These are phyloP conservation scores for Nitzschia sp. DNA, from an alignment of 108 stramenopile species.

Conservation along the genomic window DNA sequence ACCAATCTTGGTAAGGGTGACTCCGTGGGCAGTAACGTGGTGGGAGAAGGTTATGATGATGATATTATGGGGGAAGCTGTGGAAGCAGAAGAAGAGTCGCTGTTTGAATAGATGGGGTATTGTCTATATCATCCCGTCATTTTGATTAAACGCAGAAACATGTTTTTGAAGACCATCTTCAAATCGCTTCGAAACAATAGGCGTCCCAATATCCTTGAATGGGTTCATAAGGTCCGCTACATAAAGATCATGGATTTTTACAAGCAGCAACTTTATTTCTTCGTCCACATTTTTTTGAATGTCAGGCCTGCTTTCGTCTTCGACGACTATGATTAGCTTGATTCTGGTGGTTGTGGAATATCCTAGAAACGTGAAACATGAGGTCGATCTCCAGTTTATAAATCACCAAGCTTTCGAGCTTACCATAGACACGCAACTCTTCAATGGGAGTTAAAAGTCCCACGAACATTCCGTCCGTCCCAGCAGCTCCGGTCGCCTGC, in stretches of 20 bases:
- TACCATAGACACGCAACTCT: conserved; percentile 54
- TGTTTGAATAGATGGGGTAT: conserved; percentile 7
- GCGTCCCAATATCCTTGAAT: conserved; percentile 31
- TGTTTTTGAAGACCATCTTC: conserved; percentile 28
- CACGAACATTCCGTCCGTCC: conserved; percentile 44
- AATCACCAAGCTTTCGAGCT: too few species aligned
- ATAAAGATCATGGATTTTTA: conserved; percentile 43
- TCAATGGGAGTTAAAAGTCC: conserved; percentile 52
- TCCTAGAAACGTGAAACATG: neutral
- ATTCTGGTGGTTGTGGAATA: conserved; percentile 53
- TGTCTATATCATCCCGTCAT: conserved; percentile 31
- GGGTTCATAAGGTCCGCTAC: conserved; percentile 55
- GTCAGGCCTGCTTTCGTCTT: conserved; percentile 30
- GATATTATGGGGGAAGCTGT: conserved; percentile 1
- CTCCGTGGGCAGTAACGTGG: conserved; percentile 7
- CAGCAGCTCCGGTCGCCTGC: conserved; percentile 7
- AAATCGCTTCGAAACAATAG: conserved; percentile 34
- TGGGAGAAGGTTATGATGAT: conserved; percentile 23
- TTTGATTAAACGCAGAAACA: conserved; percentile 38
- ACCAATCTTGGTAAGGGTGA: conserved; percentile 31
- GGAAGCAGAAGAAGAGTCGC: conserved; percentile 3
- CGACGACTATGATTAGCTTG: conserved; percentile 43
- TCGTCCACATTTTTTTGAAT: conserved; percentile 11
- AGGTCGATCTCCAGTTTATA: too few species aligned
- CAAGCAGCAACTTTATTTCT: conserved; percentile 25